These are phyloP conservation scores for Wakefieldia striispora DNA, from an alignment of 768 basidiomycete species.

Conservation along the genomic window DNA sequence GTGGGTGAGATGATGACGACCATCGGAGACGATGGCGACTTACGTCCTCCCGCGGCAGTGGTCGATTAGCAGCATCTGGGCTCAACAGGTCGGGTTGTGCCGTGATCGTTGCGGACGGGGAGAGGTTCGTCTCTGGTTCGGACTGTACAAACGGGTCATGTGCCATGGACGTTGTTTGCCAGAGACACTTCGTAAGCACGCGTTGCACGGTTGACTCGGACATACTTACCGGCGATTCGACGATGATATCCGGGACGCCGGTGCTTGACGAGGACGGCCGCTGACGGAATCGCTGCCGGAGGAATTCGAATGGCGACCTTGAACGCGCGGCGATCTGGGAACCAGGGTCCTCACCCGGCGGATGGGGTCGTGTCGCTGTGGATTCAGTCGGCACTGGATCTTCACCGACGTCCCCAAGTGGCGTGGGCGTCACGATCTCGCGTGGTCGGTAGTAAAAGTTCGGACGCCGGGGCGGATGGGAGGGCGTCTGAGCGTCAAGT, in stretches of 20 bases:
- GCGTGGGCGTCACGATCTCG: conserved; percentile 31
- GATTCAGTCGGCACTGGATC: conserved; percentile 7
- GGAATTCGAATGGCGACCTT: conserved; percentile 20
- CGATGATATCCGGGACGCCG: conserved; percentile 39
- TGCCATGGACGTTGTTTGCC: too few species aligned
- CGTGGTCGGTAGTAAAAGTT: conserved; percentile 28
- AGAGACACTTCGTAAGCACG: too few species aligned
- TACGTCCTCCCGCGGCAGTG: conserved; percentile 20
- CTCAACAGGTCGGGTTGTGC: conserved; percentile 43
- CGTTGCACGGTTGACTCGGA: background rate
- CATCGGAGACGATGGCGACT: background rate
- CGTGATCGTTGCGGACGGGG: conserved; percentile 27
- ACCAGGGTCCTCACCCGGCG: background rate
- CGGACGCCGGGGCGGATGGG: conserved; percentile 10
- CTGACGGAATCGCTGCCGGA: conserved; percentile 28
- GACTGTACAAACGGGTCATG: conserved; percentile 30
- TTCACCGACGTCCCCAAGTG: conserved; percentile 19
- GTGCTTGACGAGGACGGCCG: conserved; percentile 33
- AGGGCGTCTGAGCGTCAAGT: conserved; percentile 15
- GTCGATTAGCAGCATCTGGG: conserved; percentile 38
- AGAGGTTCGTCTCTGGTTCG: conserved; percentile 36
- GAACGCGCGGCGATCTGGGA: conserved; percentile 10
- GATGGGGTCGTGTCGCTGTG: background rate
- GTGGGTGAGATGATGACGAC: background rate
- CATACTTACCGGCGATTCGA: conserved; percentile 47